Evolutionary conservation across 176 grass and related monocot genomes (phyloP), one percentile per base, ranked within the genome.

Genomic region (Triticum turgidum): DNA sequence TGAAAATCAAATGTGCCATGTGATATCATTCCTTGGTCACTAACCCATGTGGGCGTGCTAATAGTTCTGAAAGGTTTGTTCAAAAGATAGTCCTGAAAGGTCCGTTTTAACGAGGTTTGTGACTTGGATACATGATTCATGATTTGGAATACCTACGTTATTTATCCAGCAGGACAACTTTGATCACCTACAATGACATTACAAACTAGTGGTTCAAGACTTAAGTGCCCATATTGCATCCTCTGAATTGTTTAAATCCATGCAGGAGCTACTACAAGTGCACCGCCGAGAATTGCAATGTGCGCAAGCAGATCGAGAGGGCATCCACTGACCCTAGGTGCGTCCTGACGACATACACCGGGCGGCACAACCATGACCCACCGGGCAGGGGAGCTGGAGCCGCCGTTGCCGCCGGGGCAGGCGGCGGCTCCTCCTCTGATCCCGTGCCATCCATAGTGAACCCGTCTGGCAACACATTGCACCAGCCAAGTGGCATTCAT

Each of bases 261-360:
- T 25, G 82, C 72, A 88, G 90, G 86, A 88, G 90, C 82, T 91
- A 91, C 90, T 91, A 91, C 90, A 91, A 91, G 72, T 91, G 90
- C 78, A 88, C 39, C 4, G 86, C 86, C 0, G 82, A 88, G 13
- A 77, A 65, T 9, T 88, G 90, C 71, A 91, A 91, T 78, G 86
- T 88, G 65, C 86, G 90, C 18, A 88, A 91, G 77, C 86, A 88
- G 78, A 91, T 91, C 30, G 86, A 91, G 82, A 85, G 90, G 82
- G 83, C 90, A 9, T 58, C 82, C 29, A 49, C 22, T 1, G 82
- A 88, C 33, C 86, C 82, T 33, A 88, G 73, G 64, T 91, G 86
- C 34, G 86, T 88, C 64, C 52, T 88, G 14, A 91, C 86, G 5
- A 91, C 90, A 20, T 91, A 91, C 82, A 82, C 82, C 6, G 86